These are phyloP conservation scores for Pleurotus tuoliensis DNA, from an alignment of 768 basidiomycete genomes.

Conservation along the genomic window DNA sequence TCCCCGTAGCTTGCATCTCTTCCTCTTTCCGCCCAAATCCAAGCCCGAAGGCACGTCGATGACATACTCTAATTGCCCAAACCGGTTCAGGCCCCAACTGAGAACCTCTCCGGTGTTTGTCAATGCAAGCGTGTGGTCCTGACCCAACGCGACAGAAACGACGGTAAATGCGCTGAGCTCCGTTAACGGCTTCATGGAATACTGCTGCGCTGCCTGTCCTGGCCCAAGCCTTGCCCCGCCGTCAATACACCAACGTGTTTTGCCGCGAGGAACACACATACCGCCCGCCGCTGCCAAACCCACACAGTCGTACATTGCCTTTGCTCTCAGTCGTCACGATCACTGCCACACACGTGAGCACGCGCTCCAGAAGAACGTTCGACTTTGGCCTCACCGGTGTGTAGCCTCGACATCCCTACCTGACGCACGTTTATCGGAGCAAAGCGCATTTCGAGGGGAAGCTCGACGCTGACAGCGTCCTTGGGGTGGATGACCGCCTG, in stretches of 20 bases:
- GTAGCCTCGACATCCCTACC: slow-evolving; percentile 82
- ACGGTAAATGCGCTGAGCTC: slow-evolving; percentile 51
- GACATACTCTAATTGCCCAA: slow-evolving; percentile 83
- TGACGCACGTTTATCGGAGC: slow-evolving; percentile 58
- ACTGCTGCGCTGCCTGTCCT: slow-evolving; percentile 72
- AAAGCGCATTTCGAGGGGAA: slow-evolving; percentile 46
- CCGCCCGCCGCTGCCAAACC: slow-evolving; percentile 88
- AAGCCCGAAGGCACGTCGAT: slow-evolving; percentile 46
- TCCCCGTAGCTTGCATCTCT: slow-evolving; percentile 67
- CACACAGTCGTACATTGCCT: slow-evolving; percentile 80
- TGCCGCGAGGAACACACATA: slow-evolving; percentile 24
- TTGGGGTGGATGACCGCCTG: slow-evolving; percentile 51
- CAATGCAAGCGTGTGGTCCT: slow-evolving; percentile 90
- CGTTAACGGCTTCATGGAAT: slow-evolving; percentile 57
- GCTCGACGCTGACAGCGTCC: slow-evolving; percentile 22
- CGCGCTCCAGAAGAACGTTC: neutral
- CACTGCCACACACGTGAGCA: slow-evolving; percentile 18
- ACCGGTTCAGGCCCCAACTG: slow-evolving; percentile 90
- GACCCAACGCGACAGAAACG: slow-evolving; percentile 74
- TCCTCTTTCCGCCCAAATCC: slow-evolving; percentile 52
- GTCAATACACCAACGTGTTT: neutral
- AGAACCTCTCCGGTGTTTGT: slow-evolving; percentile 79
- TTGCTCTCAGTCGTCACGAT: slow-evolving; percentile 70
- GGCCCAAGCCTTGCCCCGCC: slow-evolving; percentile 56
- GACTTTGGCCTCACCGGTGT: slow-evolving; percentile 56